Conservation (phyloP, 2,329 filamentous ascomycete species). For the Clonostachys rosea region DNA sequence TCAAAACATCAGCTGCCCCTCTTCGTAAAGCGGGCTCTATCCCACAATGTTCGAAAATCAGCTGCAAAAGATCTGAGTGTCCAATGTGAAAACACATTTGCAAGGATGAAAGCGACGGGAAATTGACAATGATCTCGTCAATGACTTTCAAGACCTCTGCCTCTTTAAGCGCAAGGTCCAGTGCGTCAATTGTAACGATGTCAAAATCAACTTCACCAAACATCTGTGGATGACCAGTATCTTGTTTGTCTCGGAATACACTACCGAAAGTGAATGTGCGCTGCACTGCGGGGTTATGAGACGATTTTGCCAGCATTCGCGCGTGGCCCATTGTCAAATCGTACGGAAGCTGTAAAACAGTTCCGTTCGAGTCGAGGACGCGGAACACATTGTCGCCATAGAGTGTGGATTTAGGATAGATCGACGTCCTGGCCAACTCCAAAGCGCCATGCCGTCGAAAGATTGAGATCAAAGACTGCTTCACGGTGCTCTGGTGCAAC, state of each 20-base stretch:
- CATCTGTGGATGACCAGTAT: conserved; percentile 75
- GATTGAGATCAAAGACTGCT: conserved; percentile 68
- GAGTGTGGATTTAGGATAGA: conserved; percentile 79
- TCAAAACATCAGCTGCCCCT: conserved; percentile 76
- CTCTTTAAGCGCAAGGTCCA: conserved; percentile 84
- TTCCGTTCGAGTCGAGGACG: conserved; percentile 77
- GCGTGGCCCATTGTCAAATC: conserved; percentile 90
- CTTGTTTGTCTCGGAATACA: conserved; percentile 76
- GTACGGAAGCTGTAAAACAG: conserved; percentile 89
- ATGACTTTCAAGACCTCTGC: conserved; percentile 91
- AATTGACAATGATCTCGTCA: conserved; percentile 80
- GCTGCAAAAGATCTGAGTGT: conserved; percentile 78
- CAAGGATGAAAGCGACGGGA: conserved; percentile 67
- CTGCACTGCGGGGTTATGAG: conserved; percentile 55
- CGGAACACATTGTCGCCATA: conserved; percentile 73
- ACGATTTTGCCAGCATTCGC: conserved; percentile 71
- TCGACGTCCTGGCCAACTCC: conserved; percentile 66
- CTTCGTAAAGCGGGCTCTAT: conserved; percentile 66
- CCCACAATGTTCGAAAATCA: conserved; percentile 87
- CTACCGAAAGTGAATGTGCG: conserved; percentile 84
- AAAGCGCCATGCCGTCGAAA: conserved; percentile 89
- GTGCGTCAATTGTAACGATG: conserved; percentile 76
- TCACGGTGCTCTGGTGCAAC: conserved; percentile 68
- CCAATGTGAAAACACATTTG: conserved; percentile 88
- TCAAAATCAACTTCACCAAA: conserved; percentile 95